Conservation (phyloP, 202 grass and related monocot genomes). For the Cymbopogon flexuosus region DNA sequence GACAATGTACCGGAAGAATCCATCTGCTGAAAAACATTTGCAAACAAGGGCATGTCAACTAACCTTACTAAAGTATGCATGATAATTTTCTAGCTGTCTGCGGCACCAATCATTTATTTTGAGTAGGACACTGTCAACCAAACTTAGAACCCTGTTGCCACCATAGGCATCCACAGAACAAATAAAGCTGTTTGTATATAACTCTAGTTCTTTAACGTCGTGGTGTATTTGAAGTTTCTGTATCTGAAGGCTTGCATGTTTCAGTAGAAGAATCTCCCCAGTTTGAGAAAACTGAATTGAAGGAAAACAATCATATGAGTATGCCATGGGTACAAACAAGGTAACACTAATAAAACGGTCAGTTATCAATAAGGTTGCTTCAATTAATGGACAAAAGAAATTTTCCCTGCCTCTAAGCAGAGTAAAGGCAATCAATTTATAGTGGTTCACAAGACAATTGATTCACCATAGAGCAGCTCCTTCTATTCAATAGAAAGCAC, state of each 20-base stretch:
- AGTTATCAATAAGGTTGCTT: not conserved
- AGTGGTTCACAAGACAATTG: conserved; percentile 6
- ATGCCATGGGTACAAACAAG: conserved; percentile 1
- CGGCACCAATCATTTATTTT: conserved; percentile 63
- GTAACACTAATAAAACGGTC: conserved; percentile 24
- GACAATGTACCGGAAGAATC: not conserved
- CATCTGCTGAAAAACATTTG: conserved; percentile 11
- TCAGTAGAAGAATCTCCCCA: conserved; percentile 64
- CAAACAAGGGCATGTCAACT: conserved; percentile 10
- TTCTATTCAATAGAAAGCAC: not conserved
- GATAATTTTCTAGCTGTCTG: conserved; percentile 74
- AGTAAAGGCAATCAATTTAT: conserved; percentile 14
- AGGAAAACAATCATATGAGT: conserved; percentile 34
- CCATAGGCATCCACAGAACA: conserved; percentile 54
- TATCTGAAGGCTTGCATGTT: conserved; percentile 50
- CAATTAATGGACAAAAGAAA: not conserved
- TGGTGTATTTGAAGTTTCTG: conserved; percentile 46
- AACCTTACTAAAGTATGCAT: conserved; percentile 79
- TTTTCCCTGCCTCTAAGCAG: not conserved
- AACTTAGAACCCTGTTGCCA: conserved; percentile 45
- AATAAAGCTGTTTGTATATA: conserved; percentile 62
- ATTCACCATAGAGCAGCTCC: not conserved
- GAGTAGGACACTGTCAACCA: conserved; percentile 54
- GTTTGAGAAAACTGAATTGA: conserved; percentile 68
- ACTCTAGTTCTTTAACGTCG: conserved; percentile 41